phyloP scores from a whole-genome alignment of 495 filamentous ascomycete genomes.

The Neurospora sp. region DNA sequence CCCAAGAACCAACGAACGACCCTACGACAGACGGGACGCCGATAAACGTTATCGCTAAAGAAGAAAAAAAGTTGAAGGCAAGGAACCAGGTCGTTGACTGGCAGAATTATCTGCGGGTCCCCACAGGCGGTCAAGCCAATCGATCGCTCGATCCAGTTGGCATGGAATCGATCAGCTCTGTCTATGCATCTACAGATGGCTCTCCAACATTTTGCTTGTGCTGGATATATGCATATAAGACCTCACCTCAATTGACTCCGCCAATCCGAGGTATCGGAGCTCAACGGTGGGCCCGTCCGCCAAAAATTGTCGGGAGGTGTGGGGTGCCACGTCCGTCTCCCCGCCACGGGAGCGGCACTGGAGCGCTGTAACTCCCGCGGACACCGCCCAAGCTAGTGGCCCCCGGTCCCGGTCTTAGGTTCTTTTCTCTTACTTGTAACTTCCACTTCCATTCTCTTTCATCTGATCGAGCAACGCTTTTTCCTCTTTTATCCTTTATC shows the following conservation, averaged over 20 bases:
- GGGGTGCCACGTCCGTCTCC: not conserved
- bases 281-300: not conserved
- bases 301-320: not conserved
- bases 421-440: not conserved
- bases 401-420: slow-evolving; percentile 1
- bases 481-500: not conserved
- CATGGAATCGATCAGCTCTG: not conserved
- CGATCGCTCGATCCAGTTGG: not conserved
- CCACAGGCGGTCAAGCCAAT: slow-evolving; percentile 2
- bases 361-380: not conserved
- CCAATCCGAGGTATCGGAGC: not conserved
- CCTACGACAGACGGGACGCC: not conserved
- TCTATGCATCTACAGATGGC: not conserved
- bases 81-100: slow-evolving; percentile 3
- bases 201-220: not conserved
- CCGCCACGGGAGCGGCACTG: not conserved
- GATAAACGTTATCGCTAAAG: slow-evolving; percentile 1
- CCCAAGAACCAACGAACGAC: not conserved
- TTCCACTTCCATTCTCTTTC: not conserved
- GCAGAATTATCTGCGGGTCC: slow-evolving; percentile 7
- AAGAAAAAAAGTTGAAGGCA: slow-evolving; percentile 19
- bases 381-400: not conserved
- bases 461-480: not conserved
- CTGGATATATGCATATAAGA: not conserved
- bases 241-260: not conserved